Evolutionary conservation across 1,284 basidiomycete genomes (phyloP).

Genomic region (Pseudozyma pruni): DNA sequence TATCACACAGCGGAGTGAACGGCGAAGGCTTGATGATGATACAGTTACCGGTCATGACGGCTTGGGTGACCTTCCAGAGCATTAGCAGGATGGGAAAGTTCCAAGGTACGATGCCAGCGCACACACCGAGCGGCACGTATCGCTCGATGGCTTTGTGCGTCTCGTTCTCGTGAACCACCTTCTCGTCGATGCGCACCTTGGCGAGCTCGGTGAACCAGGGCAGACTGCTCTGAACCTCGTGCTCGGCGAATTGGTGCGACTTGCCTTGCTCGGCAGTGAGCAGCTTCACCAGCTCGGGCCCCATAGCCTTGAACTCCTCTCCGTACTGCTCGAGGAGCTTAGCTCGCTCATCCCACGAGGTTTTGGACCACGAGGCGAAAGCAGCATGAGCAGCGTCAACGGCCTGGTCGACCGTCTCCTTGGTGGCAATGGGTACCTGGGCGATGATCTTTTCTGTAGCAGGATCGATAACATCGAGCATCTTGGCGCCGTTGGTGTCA

Average conservation of each 20-base stretch:
- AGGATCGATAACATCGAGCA: constrained; percentile 43
- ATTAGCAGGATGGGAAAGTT: constrained; percentile 50
- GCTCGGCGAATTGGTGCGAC: constrained; percentile 12
- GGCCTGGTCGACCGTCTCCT: constrained; percentile 30
- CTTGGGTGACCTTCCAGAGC: constrained; percentile 45
- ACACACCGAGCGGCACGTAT: constrained; percentile 42
- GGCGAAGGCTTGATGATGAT: constrained; percentile 55
- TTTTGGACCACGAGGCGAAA: constrained; percentile 37
- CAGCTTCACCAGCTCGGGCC: constrained; percentile 36
- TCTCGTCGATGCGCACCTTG: constrained; percentile 32
- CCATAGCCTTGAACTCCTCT: constrained; percentile 28
- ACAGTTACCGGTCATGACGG: constrained; percentile 43
- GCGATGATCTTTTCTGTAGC: constrained; percentile 46
- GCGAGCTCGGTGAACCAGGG: constrained; percentile 42
- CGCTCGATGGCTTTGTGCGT: constrained; percentile 21
- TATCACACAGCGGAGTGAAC: constrained; percentile 48
- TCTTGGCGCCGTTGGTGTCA: constrained; percentile 29
- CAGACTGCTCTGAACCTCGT: constrained; percentile 23
- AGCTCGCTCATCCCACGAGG: constrained; percentile 40
- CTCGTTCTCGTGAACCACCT: constrained; percentile 29
- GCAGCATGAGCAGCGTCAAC: constrained; percentile 42
- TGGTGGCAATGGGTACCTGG: constrained; percentile 39
- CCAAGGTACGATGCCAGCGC: constrained; percentile 49
- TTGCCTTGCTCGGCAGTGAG: constrained; percentile 51
- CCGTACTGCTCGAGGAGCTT: constrained; percentile 29